Percentiles rank a stretch among this genome's conserved stretches.
Evolutionary conservation across 495 filamentous ascomycete species (phyloP).

Genomic region (Neurospora sp.): DNA sequence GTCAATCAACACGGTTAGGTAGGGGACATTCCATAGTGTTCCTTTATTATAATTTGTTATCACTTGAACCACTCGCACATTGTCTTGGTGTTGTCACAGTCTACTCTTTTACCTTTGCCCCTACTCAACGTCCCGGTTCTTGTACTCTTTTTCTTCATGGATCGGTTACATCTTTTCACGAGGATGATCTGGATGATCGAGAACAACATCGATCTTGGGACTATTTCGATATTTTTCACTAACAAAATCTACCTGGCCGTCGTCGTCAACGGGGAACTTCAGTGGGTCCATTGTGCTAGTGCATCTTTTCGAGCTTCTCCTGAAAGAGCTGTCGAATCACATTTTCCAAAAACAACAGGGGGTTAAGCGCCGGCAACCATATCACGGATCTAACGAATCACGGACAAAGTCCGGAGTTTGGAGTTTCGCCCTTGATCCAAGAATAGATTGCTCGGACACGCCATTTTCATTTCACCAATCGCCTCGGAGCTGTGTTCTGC

Average conservation of each 20-base stretch:
- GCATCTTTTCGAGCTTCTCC: conserved; percentile 1
- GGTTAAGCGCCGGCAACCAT: conserved; percentile 27
- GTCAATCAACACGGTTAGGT: background rate
- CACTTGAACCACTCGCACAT: background rate
- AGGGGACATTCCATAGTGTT: background rate
- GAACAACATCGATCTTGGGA: background rate
- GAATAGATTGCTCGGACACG: conserved; percentile 26
- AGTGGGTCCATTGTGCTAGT: conserved; percentile 3
- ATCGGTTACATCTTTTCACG: background rate
- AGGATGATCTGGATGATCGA: background rate
- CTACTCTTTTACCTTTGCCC: background rate
- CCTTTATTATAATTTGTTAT: background rate
- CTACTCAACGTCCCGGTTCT: background rate
- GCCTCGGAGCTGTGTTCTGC: background rate
- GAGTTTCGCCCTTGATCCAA: conserved; percentile 19
- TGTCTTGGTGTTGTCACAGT: background rate
- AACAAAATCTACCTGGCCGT: background rate
- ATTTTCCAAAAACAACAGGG: conserved; percentile 8
- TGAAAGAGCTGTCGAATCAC: conserved; percentile 21
- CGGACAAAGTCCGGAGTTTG: background rate
- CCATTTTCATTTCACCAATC: conserved; percentile 1
- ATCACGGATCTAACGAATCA: conserved; percentile 21
- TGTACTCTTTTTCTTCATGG: background rate
- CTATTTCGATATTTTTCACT: background rate
- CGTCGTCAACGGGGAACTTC: background rate